Evolutionary conservation across 2,329 filamentous ascomycete genomes (phyloP).

Genomic region (Sarocladium oryzae): DNA sequence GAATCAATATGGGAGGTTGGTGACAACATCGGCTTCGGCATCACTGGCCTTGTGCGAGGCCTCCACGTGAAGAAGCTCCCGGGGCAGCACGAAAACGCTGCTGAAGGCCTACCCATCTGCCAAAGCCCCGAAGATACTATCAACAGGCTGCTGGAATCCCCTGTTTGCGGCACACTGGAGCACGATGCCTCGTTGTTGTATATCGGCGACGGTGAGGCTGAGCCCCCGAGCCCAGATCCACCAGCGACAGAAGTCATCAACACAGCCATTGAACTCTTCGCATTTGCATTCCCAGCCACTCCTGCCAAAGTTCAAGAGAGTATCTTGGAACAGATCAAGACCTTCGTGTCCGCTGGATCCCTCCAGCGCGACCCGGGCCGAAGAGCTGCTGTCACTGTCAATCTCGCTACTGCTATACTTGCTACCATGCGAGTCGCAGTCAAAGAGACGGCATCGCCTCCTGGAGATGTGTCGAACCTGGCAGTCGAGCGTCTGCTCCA

Average conservation of each 20-base stretch:
- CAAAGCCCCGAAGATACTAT: conserved; percentile 59
- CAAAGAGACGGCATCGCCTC: conserved; percentile 66
- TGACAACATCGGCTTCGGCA: conserved; percentile 91
- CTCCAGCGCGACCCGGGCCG: conserved; percentile 81
- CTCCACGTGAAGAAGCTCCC: conserved; percentile 66
- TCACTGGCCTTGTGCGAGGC: conserved; percentile 76
- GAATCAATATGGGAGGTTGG: conserved; percentile 93
- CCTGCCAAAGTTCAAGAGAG: conserved; percentile 92
- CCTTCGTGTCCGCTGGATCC: conserved; percentile 73
- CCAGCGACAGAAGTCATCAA: conserved; percentile 92
- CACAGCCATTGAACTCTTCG: conserved; percentile 86
- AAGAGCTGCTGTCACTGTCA: conserved; percentile 85
- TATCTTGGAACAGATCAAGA: conserved; percentile 86
- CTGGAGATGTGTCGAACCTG: conserved; percentile 66
- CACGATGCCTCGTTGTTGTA: conserved; percentile 85
- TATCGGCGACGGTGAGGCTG: conserved; percentile 39
- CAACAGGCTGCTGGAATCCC: conserved; percentile 56
- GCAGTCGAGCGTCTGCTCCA: conserved; percentile 81
- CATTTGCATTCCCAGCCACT: conserved; percentile 82
- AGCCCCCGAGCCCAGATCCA: conserved; percentile 56
- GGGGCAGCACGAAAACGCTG: conserved; percentile 54
- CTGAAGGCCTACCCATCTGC: conserved; percentile 40
- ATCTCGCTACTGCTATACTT: conserved; percentile 76
- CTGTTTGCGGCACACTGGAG: conserved; percentile 77
- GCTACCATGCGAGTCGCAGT: conserved; percentile 77